phyloP scores from a whole-genome alignment of 441 rosid species.

The Populus tomentosa region DNA sequence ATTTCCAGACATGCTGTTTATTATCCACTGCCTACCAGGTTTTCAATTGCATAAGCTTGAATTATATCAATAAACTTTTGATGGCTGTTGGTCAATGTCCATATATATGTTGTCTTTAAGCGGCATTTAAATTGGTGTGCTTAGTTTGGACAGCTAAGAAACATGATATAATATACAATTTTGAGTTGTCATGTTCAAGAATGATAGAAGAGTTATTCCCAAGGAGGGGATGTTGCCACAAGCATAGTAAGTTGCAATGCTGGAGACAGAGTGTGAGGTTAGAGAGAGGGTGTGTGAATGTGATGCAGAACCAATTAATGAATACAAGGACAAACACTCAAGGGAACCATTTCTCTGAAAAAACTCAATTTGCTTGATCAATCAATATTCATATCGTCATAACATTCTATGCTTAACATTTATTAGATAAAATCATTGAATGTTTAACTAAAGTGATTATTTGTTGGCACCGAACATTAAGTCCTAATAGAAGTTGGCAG shows the following conservation, averaged over 20 bases:
- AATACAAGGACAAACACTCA: not conserved
- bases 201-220: not conserved
- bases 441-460: not conserved
- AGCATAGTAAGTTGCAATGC: no score
- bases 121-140: not conserved
- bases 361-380: not conserved
- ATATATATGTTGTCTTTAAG: not conserved
- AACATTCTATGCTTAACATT: not conserved
- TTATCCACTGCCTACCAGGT: not conserved
- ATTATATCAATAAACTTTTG: not conserved
- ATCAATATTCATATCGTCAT: not conserved
- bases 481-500: not conserved
- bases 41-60: not conserved
- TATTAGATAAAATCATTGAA: not conserved
- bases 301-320: not conserved
- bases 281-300: not conserved
- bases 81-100: not conserved
- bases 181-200: not conserved
- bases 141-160: not conserved
- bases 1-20: slow-evolving; percentile 1
- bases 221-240: no score
- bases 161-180: not conserved
- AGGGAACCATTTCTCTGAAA: not conserved
- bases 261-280: no score
- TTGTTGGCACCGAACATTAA: not conserved